phyloP scores from a whole-genome alignment of 257 asterid species.

The Anisodus tanguticus region DNA sequence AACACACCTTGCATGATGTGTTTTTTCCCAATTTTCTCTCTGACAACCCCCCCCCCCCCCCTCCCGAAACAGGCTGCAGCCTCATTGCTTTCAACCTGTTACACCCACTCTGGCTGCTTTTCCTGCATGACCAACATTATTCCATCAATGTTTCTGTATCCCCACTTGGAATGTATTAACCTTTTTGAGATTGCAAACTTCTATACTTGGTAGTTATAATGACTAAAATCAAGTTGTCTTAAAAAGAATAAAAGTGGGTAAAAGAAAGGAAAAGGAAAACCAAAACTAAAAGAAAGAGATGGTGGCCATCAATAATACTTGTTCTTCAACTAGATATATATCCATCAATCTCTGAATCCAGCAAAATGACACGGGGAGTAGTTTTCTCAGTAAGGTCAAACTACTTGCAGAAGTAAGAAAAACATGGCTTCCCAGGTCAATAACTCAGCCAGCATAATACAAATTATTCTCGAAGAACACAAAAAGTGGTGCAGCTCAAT shows the following conservation, averaged over 20 bases:
- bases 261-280: background rate
- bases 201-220: slow-evolving; percentile 2
- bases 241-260: background rate
- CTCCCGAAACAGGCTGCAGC: background rate
- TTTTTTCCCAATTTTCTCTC: background rate
- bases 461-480: background rate
- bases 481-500: slow-evolving; percentile 4
- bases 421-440: background rate
- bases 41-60: background rate
- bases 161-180: background rate
- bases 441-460: background rate
- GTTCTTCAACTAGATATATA: background rate
- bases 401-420: slow-evolving; percentile 12
- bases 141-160: background rate
- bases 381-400: background rate
- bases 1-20: too few relatives aligned
- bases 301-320: slow-evolving; percentile 11
- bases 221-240: background rate
- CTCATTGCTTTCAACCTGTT: background rate
- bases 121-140: background rate
- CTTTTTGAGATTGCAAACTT: slow-evolving; percentile 11
- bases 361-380: background rate
- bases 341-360: background rate
- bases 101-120: background rate
- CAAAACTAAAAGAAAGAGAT: background rate